Percentiles rank a stretch among this genome's conserved stretches.
Conservation (phyloP, 2,329 filamentous ascomycete species). For the Arthrinium puccinioides region DNA sequence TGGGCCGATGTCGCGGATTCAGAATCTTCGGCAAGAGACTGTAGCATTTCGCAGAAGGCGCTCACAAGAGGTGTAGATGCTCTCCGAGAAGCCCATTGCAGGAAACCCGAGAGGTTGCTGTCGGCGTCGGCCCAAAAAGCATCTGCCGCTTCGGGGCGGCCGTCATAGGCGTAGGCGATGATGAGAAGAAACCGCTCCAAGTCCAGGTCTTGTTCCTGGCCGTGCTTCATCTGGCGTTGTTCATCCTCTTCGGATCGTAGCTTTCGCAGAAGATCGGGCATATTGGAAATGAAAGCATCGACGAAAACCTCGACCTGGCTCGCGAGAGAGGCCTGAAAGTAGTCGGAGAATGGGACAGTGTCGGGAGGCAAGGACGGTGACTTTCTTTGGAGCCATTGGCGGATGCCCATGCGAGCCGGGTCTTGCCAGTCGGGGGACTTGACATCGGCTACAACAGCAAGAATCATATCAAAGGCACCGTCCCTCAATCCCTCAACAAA, state of each 20-base stretch:
- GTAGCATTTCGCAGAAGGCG: conserved; percentile 94
- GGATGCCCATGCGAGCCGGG: conserved; percentile 73
- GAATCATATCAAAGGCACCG: conserved; percentile 84
- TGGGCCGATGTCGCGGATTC: conserved; percentile 81
- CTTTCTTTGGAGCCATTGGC: conserved; percentile 76
- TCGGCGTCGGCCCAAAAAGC: conserved; percentile 91
- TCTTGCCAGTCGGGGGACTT: conserved; percentile 81
- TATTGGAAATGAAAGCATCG: conserved; percentile 89
- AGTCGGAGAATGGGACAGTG: conserved; percentile 58
- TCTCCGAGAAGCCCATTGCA: conserved; percentile 93
- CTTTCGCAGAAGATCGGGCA: conserved; percentile 84
- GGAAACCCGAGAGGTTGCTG: conserved; percentile 86
- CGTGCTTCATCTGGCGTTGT: conserved; percentile 62
- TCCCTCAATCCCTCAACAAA: conserved; percentile 77
- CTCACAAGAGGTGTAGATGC: conserved; percentile 94
- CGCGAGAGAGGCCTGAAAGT: conserved; percentile 69
- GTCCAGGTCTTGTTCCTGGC: conserved; percentile 61
- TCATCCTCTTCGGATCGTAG: conserved; percentile 86
- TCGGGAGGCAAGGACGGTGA: conserved; percentile 63
- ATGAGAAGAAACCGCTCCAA: conserved; percentile 88
- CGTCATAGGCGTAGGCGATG: conserved; percentile 86
- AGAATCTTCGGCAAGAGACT: conserved; percentile 76
- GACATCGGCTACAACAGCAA: conserved; percentile 76
- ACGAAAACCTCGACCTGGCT: conserved; percentile 79
- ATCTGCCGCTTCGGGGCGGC: conserved; percentile 73